These are phyloP conservation scores for Piromyces sp. DNA, from an alignment of 192 early-diverging fungal genomes.

Conservation along the genomic window DNA sequence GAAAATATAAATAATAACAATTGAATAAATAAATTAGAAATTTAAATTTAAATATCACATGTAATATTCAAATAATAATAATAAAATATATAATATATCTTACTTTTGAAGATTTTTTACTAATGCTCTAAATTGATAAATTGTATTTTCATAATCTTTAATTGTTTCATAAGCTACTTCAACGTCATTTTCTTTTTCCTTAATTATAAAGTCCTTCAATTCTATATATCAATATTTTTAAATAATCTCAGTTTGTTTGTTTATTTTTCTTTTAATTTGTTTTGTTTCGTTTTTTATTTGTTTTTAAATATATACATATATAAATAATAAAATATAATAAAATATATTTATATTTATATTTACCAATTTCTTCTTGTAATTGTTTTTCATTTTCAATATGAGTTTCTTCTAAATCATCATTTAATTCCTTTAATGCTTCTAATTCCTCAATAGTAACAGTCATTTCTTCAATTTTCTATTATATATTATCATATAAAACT, in stretches of 20 bases:
- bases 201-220: slow-evolving; percentile 47
- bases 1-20: no score
- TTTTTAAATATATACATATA: no score
- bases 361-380: slow-evolving; percentile 62
- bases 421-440: slow-evolving; percentile 74
- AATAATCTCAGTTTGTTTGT: no score
- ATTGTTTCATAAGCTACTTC: slow-evolving; percentile 58
- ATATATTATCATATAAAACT: no score
- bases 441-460: slow-evolving; percentile 62
- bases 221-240: slow-evolving; percentile 17
- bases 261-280: no score
- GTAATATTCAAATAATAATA: background rate
- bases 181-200: slow-evolving; percentile 36
- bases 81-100: background rate
- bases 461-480: slow-evolving; percentile 57
- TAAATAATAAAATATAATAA: no score
- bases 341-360: no score
- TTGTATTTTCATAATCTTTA: slow-evolving; percentile 70
- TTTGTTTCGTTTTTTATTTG: no score
- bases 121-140: slow-evolving; percentile 70
- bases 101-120: slow-evolving; percentile 48
- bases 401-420: slow-evolving; percentile 84
- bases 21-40: no score
- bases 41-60: no score
- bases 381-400: slow-evolving; percentile 77